Percentiles rank a stretch among this genome's conserved stretches.
These are phyloP conservation scores for Fagopyrum homotropicum DNA, from an alignment of 148 eudicot genomes.

Conservation along the genomic window DNA sequence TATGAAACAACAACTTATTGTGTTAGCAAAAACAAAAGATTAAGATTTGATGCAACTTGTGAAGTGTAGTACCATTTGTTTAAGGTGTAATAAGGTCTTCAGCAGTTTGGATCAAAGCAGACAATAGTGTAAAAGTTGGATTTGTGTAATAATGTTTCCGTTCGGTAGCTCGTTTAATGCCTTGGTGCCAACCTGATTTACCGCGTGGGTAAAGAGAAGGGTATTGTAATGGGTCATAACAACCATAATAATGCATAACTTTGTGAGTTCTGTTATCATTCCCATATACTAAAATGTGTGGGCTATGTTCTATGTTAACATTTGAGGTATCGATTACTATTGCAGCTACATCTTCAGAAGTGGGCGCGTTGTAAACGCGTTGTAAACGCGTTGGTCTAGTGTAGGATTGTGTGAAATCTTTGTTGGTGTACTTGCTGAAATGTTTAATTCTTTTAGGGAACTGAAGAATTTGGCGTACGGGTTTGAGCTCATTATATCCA, in stretches of 20 bases:
- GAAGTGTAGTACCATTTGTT: no score
- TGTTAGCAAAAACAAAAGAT: no score
- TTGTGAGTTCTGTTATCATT: background rate
- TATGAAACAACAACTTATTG: no score
- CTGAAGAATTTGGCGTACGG: background rate
- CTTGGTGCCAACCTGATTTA: background rate
- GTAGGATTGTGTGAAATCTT: background rate
- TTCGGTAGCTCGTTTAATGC: background rate
- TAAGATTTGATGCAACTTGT: no score
- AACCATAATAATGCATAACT: background rate
- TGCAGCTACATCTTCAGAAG: background rate
- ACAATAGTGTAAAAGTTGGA: no score
- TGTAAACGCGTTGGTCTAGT: background rate
- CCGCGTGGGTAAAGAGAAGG: background rate
- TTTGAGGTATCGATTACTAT: background rate
- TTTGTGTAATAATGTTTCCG: no score
- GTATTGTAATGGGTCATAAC: background rate
- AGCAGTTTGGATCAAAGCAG: no score
- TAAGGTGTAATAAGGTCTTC: no score
- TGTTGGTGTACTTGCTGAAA: background rate
- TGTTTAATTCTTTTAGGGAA: background rate
- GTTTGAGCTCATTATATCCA: background rate
- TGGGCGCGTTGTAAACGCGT: background rate
- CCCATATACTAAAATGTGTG: background rate
- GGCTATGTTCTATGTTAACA: background rate